These are phyloP conservation scores for Stachybotrys elegans DNA, from an alignment of 2,329 filamentous ascomycete genomes.

Conservation along the genomic window DNA sequence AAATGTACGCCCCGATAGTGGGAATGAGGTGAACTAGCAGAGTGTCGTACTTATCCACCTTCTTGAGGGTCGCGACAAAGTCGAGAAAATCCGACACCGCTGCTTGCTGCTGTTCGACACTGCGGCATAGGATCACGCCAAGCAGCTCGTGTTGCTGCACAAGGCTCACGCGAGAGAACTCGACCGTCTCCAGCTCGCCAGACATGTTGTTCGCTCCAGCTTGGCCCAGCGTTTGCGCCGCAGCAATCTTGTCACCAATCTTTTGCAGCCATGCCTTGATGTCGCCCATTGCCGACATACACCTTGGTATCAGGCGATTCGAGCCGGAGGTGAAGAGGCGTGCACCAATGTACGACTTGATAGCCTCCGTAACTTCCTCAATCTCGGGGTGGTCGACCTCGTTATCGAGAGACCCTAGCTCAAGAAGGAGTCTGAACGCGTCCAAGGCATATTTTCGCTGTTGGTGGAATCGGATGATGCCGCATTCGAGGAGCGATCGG, in stretches of 20 bases:
- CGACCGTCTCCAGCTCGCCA: slow-evolving; percentile 71
- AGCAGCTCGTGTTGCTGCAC: slow-evolving; percentile 87
- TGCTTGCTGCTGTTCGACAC: slow-evolving; percentile 71
- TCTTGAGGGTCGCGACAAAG: slow-evolving; percentile 64
- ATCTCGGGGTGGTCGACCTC: slow-evolving; percentile 48
- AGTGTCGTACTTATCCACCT: slow-evolving; percentile 71
- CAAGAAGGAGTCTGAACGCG: slow-evolving; percentile 73
- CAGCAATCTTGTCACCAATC: slow-evolving; percentile 70
- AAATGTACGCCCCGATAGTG: slow-evolving; percentile 69
- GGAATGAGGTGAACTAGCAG: slow-evolving; percentile 77
- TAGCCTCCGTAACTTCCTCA: slow-evolving; percentile 22
- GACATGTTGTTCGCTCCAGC: slow-evolving; percentile 42
- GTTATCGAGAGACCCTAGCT: slow-evolving; percentile 56
- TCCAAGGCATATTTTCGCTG: slow-evolving; percentile 79
- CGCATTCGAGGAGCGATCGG: slow-evolving; percentile 68
- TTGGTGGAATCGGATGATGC: slow-evolving; percentile 83
- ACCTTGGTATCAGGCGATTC: slow-evolving; percentile 66
- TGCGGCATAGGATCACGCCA: slow-evolving; percentile 70
- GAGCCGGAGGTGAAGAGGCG: slow-evolving; percentile 31
- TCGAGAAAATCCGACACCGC: slow-evolving; percentile 66
- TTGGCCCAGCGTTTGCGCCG: slow-evolving; percentile 69
- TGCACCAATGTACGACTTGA: slow-evolving; percentile 29
- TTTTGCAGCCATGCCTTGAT: slow-evolving; percentile 73
- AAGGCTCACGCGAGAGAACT: slow-evolving; percentile 75
- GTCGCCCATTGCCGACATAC: slow-evolving; percentile 68